Evolutionary conservation across 495 filamentous ascomycete genomes (phyloP).

Genomic region (Baudoinia panamericana): DNA sequence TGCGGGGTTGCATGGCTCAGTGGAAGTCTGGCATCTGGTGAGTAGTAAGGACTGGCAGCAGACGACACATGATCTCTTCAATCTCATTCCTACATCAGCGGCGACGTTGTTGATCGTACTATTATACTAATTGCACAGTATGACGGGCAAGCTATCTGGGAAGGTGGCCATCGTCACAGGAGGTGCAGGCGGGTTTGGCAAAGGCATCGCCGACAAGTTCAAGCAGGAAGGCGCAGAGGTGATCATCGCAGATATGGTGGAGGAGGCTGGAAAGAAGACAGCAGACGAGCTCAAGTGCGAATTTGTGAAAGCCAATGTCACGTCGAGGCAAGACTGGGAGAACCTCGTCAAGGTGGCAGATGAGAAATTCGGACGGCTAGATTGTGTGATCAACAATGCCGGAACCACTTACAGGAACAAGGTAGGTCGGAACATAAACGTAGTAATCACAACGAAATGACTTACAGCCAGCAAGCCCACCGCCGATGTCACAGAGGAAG

Average conservation of each 20-base stretch:
- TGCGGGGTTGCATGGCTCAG: too few species aligned
- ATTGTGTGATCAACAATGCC: constrained; percentile 46
- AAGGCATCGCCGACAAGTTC: constrained; percentile 20
- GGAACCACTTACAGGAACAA: constrained; percentile 59
- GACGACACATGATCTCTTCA: too few species aligned
- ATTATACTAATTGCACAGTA: not conserved
- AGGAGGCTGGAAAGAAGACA: constrained; percentile 14
- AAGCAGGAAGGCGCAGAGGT: constrained; percentile 19
- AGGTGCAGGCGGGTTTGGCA: constrained; percentile 18
- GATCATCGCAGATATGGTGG: constrained; percentile 18
- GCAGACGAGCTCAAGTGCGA: constrained; percentile 7
- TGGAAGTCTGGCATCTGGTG: too few species aligned
- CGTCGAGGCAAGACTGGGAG: constrained; percentile 15
- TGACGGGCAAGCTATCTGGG: constrained; percentile 17
- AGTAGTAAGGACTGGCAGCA: too few species aligned
- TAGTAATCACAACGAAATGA: not conserved
- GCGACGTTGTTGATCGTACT: too few species aligned
- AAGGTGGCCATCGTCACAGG: constrained; percentile 24
- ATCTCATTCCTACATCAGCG: too few species aligned
- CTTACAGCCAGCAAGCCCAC: constrained; percentile 14
- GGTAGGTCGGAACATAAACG: constrained; percentile 30
- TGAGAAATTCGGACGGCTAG: constrained; percentile 23
- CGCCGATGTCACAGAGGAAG: constrained; percentile 20
- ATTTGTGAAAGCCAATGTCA: constrained; percentile 18
- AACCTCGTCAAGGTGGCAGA: constrained; percentile 16